phyloP scores from a whole-genome alignment of 805 yeast species.

The Ogataea saltuana region DNA sequence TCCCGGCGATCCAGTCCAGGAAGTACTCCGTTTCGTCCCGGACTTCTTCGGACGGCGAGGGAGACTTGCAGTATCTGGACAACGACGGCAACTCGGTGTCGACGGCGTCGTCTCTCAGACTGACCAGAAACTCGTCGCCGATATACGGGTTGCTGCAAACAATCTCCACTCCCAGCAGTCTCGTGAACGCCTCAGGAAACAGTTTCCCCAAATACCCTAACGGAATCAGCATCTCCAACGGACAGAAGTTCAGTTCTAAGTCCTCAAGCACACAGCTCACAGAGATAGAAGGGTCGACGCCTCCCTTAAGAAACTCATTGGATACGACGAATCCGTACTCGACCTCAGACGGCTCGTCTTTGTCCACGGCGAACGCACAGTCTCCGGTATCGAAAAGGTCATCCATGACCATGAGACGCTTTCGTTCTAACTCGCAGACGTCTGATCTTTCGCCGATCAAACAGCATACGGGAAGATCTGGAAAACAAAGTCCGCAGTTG shows the following conservation, averaged over 20 bases:
- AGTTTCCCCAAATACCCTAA: constrained; percentile 5
- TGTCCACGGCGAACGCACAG: constrained; percentile 11
- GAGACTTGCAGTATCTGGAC: constrained; percentile 13
- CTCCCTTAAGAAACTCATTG: too few species aligned
- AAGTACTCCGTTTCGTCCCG: constrained; percentile 22
- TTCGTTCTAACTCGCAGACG: constrained; percentile 34
- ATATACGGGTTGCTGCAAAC: constrained; percentile 10
- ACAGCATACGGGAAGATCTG: constrained; percentile 10
- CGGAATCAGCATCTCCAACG: too few species aligned
- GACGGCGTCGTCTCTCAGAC: constrained; percentile 17
- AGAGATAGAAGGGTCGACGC: too few species aligned
- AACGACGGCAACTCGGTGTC: constrained; percentile 18
- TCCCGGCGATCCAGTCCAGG: constrained; percentile 22
- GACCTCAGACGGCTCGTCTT: constrained; percentile 10
- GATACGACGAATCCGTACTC: too few species aligned
- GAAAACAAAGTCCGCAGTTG: constrained; percentile 12
- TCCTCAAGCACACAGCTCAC: too few species aligned
- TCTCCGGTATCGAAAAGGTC: constrained; percentile 34
- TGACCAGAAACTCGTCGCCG: constrained; percentile 23
- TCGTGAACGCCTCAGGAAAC: constrained; percentile 5
- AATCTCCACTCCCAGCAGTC: constrained; percentile 15
- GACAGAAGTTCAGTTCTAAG: too few species aligned
- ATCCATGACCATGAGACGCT: constrained; percentile 36
- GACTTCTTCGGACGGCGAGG: constrained; percentile 14
- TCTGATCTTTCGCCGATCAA: constrained; percentile 30